Conservation (phyloP, 306 rosid genomes). For the Malus sieversii region DNA sequence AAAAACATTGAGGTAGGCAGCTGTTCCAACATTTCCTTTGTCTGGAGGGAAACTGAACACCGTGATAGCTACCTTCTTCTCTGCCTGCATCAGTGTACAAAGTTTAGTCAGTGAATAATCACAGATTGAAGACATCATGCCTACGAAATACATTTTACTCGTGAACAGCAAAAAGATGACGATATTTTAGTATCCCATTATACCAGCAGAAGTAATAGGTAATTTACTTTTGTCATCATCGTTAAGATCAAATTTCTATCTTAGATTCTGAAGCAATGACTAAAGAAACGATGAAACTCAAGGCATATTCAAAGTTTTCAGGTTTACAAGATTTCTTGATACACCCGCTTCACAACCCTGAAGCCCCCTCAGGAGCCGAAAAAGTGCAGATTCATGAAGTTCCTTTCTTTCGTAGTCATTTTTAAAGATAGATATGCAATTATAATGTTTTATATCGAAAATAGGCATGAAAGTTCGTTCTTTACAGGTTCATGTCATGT, state of each 20-base stretch:
- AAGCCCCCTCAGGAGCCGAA: neutral
- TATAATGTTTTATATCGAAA: neutral
- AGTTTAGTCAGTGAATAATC: neutral
- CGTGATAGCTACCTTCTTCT: conserved; percentile 81
- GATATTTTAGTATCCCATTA: neutral
- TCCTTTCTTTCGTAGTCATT: neutral
- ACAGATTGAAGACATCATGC: neutral
- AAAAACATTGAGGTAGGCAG: conserved; percentile 94
- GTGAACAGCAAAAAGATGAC: neutral
- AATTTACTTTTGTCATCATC: neutral
- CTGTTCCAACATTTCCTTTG: conserved; percentile 97
- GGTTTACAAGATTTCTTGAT: neutral
- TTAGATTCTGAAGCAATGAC: neutral
- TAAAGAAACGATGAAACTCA: neutral
- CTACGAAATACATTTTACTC: neutral
- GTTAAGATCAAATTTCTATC: neutral
- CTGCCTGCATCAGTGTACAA: conserved; percentile 44
- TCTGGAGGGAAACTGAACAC: conserved; percentile 99
- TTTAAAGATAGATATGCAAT: no score
- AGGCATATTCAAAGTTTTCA: neutral
- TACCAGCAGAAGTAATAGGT: neutral
- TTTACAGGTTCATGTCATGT: neutral
- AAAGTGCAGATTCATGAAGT: neutral
- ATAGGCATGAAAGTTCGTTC: neutral
- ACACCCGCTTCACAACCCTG: neutral